Percentiles rank a stretch among this genome's conserved stretches.
These are phyloP conservation scores for Eimeria tenella DNA, from an alignment of 169 alveolate genomes.

Conservation along the genomic window DNA sequence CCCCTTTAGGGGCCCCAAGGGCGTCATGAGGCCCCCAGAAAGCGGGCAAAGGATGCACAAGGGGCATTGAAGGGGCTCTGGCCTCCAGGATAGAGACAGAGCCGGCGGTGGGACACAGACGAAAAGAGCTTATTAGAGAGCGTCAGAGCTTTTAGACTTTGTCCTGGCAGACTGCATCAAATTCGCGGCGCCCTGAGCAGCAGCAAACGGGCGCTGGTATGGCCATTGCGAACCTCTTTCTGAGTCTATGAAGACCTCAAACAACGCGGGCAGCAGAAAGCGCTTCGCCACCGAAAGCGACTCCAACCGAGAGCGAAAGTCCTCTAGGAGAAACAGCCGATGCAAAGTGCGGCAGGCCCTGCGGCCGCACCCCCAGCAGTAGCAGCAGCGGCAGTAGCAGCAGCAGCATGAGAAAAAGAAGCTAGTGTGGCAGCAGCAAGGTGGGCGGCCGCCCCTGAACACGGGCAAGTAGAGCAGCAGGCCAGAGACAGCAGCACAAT, in stretches of 20 bases:
- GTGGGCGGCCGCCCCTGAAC: not conserved
- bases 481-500: not conserved
- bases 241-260: conserved; percentile 69
- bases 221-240: conserved; percentile 27
- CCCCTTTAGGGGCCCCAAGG: too few species aligned
- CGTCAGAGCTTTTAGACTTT: not conserved
- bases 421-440: not conserved
- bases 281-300: conserved; percentile 19
- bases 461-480: not conserved
- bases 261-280: conserved; percentile 54
- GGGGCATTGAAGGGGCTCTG: not conserved
- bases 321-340: conserved; percentile 48
- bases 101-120: not conserved
- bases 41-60: not conserved
- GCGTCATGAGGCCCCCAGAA: not conserved
- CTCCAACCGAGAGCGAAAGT: conserved; percentile 56
- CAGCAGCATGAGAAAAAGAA: not conserved
- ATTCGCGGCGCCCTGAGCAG: too few species aligned
- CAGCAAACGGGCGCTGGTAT: too few species aligned
- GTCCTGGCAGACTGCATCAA: too few species aligned
- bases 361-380: not conserved
- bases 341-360: conserved; percentile 74
- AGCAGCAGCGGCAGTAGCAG: not conserved
- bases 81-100: not conserved
- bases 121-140: not conserved